Percentiles rank a stretch among this genome's conserved stretches.
Conservation (phyloP, 208 protist species). For the Lotmaria passim region DNA sequence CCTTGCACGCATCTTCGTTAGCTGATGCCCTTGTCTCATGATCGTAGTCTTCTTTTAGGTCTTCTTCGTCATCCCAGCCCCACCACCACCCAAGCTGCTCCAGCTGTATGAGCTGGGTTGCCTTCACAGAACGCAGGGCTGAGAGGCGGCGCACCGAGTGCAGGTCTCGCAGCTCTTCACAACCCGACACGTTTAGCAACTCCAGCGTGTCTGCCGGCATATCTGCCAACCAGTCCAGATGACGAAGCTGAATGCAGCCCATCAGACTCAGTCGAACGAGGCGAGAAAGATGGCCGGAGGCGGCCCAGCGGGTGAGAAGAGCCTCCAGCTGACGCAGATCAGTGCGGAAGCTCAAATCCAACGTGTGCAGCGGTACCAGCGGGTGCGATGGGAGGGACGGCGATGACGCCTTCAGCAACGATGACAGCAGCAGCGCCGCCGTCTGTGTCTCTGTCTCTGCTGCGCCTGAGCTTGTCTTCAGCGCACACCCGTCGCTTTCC, state of each 20-base stretch:
- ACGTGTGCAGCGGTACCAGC: constrained; percentile 20
- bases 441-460: too few species aligned
- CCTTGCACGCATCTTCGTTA: background rate
- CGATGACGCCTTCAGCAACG: background rate
- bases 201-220: constrained; percentile 19
- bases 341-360: constrained; percentile 18
- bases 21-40: too few species aligned
- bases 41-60: background rate
- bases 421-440: background rate
- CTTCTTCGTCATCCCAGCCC: constrained; percentile 2
- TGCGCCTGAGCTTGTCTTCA: background rate
- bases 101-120: constrained; percentile 13
- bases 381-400: background rate
- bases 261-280: constrained; percentile 15
- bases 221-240: constrained; percentile 5
- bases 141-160: constrained; percentile 1
- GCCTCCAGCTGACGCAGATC: constrained; percentile 4
- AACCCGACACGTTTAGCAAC: constrained; percentile 16
- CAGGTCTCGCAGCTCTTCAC: constrained; percentile 17
- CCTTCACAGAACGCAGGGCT: constrained; percentile 5
- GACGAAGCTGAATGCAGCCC: constrained; percentile 14
- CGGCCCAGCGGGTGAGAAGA: constrained; percentile 1
- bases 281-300: constrained; percentile 8
- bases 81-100: constrained; percentile 22
- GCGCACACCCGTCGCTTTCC: background rate